Percentiles rank a stretch among this genome's conserved stretches.
These are phyloP conservation scores for Santalum album DNA, from an alignment of 164 flowering plant genomes.

Conservation along the genomic window DNA sequence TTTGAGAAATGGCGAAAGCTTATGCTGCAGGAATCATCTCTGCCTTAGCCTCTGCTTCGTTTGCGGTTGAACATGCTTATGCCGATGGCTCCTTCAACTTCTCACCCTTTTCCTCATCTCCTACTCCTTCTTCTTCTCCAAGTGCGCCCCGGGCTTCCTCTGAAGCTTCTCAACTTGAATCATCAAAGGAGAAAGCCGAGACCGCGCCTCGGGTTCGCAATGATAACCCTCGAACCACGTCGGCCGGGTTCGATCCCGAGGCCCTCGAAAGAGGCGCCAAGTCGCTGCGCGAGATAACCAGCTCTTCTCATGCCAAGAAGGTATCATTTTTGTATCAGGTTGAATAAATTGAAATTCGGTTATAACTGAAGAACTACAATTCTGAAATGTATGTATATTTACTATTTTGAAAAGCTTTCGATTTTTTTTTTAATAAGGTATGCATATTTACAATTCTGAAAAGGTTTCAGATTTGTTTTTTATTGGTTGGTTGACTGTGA, in stretches of 20 bases:
- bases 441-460: no score
- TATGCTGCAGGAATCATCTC: slow-evolving; percentile 48
- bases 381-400: background rate
- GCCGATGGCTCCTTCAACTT: slow-evolving; percentile 65
- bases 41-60: slow-evolving; percentile 48
- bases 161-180: slow-evolving; percentile 9
- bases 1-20: slow-evolving; percentile 23
- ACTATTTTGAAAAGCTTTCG: background rate
- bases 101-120: slow-evolving; percentile 28
- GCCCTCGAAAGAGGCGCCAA: slow-evolving; percentile 71
- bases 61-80: slow-evolving; percentile 30
- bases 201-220: slow-evolving; percentile 37
- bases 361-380: no score
- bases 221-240: slow-evolving; percentile 69
- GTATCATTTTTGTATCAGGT: slow-evolving; percentile 26
- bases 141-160: slow-evolving; percentile 9
- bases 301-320: slow-evolving; percentile 45
- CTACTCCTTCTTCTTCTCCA: slow-evolving; percentile 19
- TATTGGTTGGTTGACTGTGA: background rate
- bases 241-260: slow-evolving; percentile 88
- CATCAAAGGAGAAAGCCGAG: slow-evolving; percentile 7
- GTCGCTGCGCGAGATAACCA: slow-evolving; percentile 43
- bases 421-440: background rate
- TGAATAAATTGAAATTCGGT: no score
- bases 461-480: background rate